These are phyloP conservation scores for Mrakia blollopis DNA, from an alignment of 768 basidiomycete species.

Conservation along the genomic window DNA sequence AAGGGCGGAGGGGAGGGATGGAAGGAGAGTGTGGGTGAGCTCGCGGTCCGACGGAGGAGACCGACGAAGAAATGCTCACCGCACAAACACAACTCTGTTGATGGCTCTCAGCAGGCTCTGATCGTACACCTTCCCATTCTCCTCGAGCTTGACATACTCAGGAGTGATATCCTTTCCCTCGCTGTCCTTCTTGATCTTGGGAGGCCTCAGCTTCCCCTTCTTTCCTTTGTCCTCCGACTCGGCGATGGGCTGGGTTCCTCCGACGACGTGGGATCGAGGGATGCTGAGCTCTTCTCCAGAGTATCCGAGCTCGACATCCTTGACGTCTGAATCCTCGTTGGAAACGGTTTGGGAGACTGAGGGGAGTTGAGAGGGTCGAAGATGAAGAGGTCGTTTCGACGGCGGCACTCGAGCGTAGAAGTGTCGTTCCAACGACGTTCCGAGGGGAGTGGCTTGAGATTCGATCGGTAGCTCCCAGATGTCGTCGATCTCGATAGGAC, in stretches of 20 bases:
- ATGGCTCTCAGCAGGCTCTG: conserved; percentile 54
- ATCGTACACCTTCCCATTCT: conserved; percentile 46
- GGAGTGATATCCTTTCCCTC: conserved; percentile 28
- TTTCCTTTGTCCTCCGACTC: conserved; percentile 30
- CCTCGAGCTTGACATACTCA: not conserved
- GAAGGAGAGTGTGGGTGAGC: not conserved
- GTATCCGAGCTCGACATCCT: not conserved
- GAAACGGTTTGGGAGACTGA: no score
- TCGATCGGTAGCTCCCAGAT: conserved; percentile 48
- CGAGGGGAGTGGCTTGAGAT: conserved; percentile 46
- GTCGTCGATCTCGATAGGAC: conserved; percentile 49
- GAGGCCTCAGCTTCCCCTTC: not conserved
- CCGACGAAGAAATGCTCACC: conserved; percentile 40
- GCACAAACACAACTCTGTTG: conserved; percentile 49
- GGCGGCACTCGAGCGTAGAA: conserved; percentile 56
- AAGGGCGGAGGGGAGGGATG: not conserved
- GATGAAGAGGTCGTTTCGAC: conserved; percentile 46
- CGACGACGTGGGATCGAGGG: not conserved
- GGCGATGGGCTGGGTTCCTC: not conserved
- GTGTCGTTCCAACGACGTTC: conserved; percentile 49
- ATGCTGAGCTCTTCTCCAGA: not conserved
- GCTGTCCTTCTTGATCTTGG: conserved; percentile 22
- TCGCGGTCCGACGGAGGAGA: not conserved
- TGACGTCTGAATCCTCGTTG: conserved; percentile 2
- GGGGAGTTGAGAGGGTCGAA: not conserved